A percentile compares a stretch with the other conserved stretches of the same genome.
phyloP scores from a whole-genome alignment of 2,329 filamentous ascomycete species.

The Didymella segeticola region DNA sequence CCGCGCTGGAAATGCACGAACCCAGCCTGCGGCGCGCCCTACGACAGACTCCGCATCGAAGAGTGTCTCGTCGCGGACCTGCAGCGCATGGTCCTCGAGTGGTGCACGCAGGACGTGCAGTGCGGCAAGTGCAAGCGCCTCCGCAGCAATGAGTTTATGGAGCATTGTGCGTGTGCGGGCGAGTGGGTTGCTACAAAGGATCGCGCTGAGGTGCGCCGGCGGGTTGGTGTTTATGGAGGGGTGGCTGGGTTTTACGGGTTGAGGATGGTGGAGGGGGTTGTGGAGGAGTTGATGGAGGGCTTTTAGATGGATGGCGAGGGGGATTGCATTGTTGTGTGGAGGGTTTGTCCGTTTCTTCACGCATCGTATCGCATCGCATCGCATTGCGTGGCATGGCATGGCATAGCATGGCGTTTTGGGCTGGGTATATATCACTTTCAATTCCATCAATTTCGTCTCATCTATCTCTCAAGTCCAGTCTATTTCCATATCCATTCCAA shows the following conservation, averaged over 20 bases:
- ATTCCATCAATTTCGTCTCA: too few species aligned
- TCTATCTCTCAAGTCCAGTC: too few species aligned
- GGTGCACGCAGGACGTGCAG: conserved; percentile 89
- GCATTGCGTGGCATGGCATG: not conserved
- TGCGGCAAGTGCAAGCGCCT: conserved; percentile 74
- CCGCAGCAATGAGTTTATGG: conserved; percentile 90
- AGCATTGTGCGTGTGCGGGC: conserved; percentile 93
- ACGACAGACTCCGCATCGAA: conserved; percentile 81
- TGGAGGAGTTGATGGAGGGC: conserved; percentile 65
- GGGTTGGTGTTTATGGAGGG: conserved; percentile 72
- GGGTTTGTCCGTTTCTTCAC: too few species aligned
- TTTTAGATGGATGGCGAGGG: conserved; percentile 33
- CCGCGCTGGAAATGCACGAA: conserved; percentile 75
- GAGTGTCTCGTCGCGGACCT: conserved; percentile 80
- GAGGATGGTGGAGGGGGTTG: conserved; percentile 79
- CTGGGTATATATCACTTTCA: not conserved
- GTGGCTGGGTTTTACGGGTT: conserved; percentile 82
- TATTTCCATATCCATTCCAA: too few species aligned
- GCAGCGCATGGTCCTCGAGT: conserved; percentile 76
- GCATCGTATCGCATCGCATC: not conserved
- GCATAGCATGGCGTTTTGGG: not conserved
- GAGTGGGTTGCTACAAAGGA: conserved; percentile 78
- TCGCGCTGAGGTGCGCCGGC: conserved; percentile 68
- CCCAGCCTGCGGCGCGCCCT: conserved; percentile 69
- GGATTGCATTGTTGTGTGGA: not conserved